A percentile compares a stretch with the other conserved stretches of the same genome.
These are phyloP conservation scores for Backusella australiensis DNA, from an alignment of 192 early-diverging fungal genomes.

Conservation along the genomic window DNA sequence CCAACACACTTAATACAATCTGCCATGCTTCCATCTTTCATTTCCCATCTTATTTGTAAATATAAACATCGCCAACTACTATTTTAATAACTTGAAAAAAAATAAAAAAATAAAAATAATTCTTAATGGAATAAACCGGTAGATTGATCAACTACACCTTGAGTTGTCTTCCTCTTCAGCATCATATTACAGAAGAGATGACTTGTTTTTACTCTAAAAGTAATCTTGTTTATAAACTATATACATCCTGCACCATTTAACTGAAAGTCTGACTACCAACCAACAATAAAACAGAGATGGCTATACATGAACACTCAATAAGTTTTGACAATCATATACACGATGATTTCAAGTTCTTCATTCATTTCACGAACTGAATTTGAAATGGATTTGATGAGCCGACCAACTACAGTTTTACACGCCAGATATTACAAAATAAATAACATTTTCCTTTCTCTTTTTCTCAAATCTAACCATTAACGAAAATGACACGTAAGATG, in stretches of 20 bases:
- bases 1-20: neutral
- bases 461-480: neutral
- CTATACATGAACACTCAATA: no score
- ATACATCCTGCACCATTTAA: no score
- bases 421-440: neutral
- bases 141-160: neutral
- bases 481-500: conserved; percentile 14
- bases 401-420: neutral
- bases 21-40: neutral
- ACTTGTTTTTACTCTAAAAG: no score
- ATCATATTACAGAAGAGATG: no score
- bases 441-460: neutral
- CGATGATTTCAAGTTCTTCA: no score
- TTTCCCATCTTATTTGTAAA: conserved; percentile 5
- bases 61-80: neutral
- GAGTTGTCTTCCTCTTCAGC: neutral
- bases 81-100: neutral
- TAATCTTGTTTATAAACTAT: no score
- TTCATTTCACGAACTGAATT: neutral
- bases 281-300: no score
- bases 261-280: no score
- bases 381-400: neutral
- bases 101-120: neutral
- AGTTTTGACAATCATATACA: no score
- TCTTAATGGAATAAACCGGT: neutral